Conservation (phyloP, 2,329 filamentous ascomycete genomes). For the Nothopassalora personata region DNA sequence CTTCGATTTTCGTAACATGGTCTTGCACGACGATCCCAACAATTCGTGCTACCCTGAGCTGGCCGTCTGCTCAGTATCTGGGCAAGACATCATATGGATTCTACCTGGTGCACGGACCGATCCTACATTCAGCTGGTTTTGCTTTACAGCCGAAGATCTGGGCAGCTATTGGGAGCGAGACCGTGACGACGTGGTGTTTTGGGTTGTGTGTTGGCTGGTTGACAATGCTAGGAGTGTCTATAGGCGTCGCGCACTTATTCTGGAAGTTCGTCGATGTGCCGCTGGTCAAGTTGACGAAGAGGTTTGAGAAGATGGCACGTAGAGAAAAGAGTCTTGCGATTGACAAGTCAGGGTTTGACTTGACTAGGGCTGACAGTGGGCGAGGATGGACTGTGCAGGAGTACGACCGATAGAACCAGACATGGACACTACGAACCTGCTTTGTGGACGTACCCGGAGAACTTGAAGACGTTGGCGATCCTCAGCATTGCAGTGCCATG, state of each 20-base stretch:
- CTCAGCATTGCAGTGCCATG: no score
- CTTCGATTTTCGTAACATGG: slow-evolving; percentile 7
- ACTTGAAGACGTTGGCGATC: no score
- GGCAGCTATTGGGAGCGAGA: slow-evolving; percentile 1
- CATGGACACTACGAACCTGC: no score
- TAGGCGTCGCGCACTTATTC: slow-evolving; percentile 8
- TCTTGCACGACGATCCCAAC: slow-evolving; percentile 2
- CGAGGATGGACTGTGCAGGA: no score
- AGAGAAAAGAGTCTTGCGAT: not conserved
- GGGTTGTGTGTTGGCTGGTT: slow-evolving; percentile 9
- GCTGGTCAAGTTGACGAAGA: slow-evolving; percentile 7
- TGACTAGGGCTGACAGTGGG: no score
- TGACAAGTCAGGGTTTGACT: not conserved
- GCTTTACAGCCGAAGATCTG: slow-evolving; percentile 13
- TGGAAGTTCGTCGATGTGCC: slow-evolving; percentile 11
- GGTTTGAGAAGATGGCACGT: slow-evolving; percentile 5
- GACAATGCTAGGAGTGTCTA: slow-evolving; percentile 8
- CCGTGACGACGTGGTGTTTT: not conserved
- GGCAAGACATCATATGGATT: slow-evolving; percentile 15
- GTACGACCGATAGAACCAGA: no score
- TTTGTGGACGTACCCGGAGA: no score
- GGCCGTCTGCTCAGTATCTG: slow-evolving; percentile 10
- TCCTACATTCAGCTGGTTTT: slow-evolving; percentile 13
- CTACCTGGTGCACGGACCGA: slow-evolving; percentile 14
- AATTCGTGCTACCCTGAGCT: slow-evolving; percentile 3